Base-by-base conservation (phyloP, 2,329 filamentous ascomycete species). In the Clonostachys rosea region DNA sequence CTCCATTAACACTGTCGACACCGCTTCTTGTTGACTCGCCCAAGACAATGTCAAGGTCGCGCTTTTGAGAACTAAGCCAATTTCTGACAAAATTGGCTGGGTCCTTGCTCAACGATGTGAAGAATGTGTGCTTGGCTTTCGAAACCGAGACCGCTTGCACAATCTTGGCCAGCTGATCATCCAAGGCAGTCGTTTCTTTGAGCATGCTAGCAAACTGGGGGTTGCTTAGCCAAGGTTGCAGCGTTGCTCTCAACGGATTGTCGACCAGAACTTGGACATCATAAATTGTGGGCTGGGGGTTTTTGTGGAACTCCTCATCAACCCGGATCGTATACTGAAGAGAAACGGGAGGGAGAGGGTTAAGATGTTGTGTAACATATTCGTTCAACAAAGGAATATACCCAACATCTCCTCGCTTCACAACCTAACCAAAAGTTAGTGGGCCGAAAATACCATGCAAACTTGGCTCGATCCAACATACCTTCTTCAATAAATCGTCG, bases 321-420 rank as follows among this genome's bases (percentile, higher is more conserved):
- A 96, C 87, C 49, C 92, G 89, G 62, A 99, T 94, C 9, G 91
- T 99, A 71, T 96, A 99, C 18, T 84, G 78, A 34, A 99, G 79
- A 58, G 87, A 84, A 59, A 96, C 79, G 0, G 94, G 91, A 6
- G 89, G 83, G 2, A 96, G 78, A 4, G 89, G 83, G 33, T 78
- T 82, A 47, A 96, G 81, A 66, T 97, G 91, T 10, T 79, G 78
- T 45, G 85, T 81, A 51, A 95, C 84, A 56, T 88, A 87, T 45
- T 92, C 87, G 42, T 87, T 84, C 46, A 97, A 81, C 62, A 87
- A 81, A 12, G 94, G 92, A 64, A 99, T 95, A 64, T 85, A 87
- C 56, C 95, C 86, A 42, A 83, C 77, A 45, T 95, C 87, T 59
- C 81, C 86, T 60, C 82, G 75, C 58, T 78, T 75, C 63, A 95